These are phyloP conservation scores for Phytophthora cryptogea DNA, from an alignment of 352 stramenopile genomes.

Conservation along the genomic window DNA sequence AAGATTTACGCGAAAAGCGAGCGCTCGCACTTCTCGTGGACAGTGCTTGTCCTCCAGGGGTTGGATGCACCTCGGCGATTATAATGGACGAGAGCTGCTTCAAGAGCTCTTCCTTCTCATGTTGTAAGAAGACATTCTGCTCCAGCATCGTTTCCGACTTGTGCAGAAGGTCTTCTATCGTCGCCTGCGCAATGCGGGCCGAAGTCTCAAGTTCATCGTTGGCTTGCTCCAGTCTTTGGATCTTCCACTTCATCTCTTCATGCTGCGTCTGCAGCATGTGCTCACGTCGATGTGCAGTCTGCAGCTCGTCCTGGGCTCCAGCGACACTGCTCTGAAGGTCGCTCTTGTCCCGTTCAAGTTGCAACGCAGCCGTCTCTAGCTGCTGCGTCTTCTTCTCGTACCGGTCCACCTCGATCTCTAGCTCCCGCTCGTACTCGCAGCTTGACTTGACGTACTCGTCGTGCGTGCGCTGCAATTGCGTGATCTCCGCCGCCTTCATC, in stretches of 20 bases:
- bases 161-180: constrained; percentile 67
- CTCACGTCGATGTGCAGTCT: constrained; percentile 30
- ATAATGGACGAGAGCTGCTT: constrained; percentile 37
- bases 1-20: constrained; percentile 40
- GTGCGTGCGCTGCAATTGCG: constrained; percentile 58
- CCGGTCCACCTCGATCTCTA: constrained; percentile 63
- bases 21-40: constrained; percentile 16
- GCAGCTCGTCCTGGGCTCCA: constrained; percentile 34
- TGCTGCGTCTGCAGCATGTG: constrained; percentile 40
- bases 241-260: constrained; percentile 63
- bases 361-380: constrained; percentile 19
- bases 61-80: constrained; percentile 43
- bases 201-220: constrained; percentile 77
- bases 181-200: constrained; percentile 59
- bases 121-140: constrained; percentile 69
- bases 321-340: constrained; percentile 16
- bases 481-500: constrained; percentile 43
- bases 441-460: constrained; percentile 80
- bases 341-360: constrained; percentile 40
- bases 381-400: constrained; percentile 51
- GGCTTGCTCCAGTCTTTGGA: constrained; percentile 69
- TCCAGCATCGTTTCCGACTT: constrained; percentile 56
- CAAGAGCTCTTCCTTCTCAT: constrained; percentile 64
- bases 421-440: constrained; percentile 75
- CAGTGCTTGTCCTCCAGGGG: constrained; percentile 1